phyloP scores from a whole-genome alignment of 2,329 filamentous ascomycete genomes.

The Monosporascus sp. region DNA sequence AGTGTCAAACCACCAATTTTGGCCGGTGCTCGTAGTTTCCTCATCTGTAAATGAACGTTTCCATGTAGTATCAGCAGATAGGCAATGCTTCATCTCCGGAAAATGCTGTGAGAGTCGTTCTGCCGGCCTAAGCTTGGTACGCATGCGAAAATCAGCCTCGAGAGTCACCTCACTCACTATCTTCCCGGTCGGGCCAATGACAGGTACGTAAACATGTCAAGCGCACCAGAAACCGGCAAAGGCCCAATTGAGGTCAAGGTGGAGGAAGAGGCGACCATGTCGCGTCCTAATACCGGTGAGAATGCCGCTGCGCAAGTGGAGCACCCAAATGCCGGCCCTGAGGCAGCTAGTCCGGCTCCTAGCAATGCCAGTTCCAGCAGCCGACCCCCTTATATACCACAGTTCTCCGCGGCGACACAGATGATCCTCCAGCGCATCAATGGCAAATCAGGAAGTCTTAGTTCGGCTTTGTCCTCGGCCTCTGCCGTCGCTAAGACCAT shows the following conservation, averaged over 20 bases:
- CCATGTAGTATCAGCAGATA: too few species aligned
- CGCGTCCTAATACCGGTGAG: background rate
- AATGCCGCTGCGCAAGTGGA: background rate
- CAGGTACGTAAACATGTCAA: too few species aligned
- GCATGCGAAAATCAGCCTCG: background rate
- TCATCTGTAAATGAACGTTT: too few species aligned
- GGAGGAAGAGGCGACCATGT: slow-evolving; percentile 1
- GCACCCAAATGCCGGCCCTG: slow-evolving; percentile 10
- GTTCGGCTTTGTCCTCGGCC: slow-evolving; percentile 28
- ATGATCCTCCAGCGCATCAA: slow-evolving; percentile 35
- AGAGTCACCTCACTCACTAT: background rate
- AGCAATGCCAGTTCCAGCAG: slow-evolving; percentile 19
- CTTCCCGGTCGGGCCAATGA: background rate
- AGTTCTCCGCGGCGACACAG: slow-evolving; percentile 32
- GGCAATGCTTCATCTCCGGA: too few species aligned
- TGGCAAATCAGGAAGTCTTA: slow-evolving; percentile 28
- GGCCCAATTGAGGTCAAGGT: slow-evolving; percentile 4
- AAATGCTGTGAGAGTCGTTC: too few species aligned
- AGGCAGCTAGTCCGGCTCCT: slow-evolving; percentile 2
- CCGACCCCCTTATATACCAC: slow-evolving; percentile 26
- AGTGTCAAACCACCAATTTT: too few species aligned
- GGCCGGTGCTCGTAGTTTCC: too few species aligned
- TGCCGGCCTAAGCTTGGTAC: too few species aligned
- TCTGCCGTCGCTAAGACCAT: slow-evolving; percentile 26
- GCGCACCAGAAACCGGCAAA: background rate